Evolutionary conservation across 163 green algal species (phyloP).

Genomic region (Scenedesmus sp.): DNA sequence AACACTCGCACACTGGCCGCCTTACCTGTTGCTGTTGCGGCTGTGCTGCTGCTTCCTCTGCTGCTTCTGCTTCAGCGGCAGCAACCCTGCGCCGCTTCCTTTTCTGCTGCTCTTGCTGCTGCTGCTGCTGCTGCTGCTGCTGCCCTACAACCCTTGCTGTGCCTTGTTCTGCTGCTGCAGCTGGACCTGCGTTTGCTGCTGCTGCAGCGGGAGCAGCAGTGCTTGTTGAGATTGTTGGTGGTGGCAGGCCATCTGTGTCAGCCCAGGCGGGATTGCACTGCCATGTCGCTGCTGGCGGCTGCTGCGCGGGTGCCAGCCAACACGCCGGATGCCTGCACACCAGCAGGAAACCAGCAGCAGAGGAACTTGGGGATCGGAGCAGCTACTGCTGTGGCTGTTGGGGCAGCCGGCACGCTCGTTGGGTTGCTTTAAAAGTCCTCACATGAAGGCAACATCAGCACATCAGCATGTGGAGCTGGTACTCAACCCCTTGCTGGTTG

Average conservation of each 20-base stretch:
- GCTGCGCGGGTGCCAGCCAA: slow-evolving; percentile 8
- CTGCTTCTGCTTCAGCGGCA: background rate
- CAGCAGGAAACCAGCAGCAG: background rate
- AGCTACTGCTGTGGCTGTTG: background rate
- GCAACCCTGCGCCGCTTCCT: slow-evolving; percentile 6
- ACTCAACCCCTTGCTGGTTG: no score
- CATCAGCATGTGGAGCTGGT: no score
- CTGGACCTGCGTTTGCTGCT: background rate
- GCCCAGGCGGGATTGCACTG: background rate
- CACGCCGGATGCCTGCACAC: slow-evolving; percentile 30
- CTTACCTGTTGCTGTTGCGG: slow-evolving; percentile 35
- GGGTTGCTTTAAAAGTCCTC: no score
- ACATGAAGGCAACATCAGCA: no score
- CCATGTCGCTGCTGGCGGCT: slow-evolving; percentile 11
- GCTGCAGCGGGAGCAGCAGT: slow-evolving; percentile 1
- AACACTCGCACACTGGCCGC: no score
- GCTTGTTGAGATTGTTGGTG: background rate
- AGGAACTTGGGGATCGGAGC: no score
- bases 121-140: background rate
- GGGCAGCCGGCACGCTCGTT: no score
- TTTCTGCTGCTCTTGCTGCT: background rate
- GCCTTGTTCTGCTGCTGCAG: background rate
- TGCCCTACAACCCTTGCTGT: background rate
- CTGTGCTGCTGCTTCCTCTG: slow-evolving; percentile 5
- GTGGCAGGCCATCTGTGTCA: slow-evolving; percentile 17